A percentile compares a stretch with the other conserved stretches of the same genome.
phyloP scores from a whole-genome alignment of 2,329 filamentous ascomycete genomes.

The Monosporascus sp. region DNA sequence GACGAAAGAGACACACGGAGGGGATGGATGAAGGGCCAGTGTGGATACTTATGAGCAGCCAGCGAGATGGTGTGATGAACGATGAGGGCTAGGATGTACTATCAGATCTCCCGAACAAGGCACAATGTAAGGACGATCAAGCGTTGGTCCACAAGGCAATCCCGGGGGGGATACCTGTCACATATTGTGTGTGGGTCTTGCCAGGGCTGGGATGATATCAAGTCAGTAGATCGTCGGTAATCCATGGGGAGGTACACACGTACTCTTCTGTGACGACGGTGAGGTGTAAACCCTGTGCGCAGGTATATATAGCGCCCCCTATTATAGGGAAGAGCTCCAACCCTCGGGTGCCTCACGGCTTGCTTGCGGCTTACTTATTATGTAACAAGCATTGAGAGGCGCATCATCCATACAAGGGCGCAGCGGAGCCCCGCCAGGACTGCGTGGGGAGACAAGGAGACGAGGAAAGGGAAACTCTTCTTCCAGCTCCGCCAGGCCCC shows the following conservation, averaged over 20 bases:
- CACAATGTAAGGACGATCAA: slow-evolving; percentile 44
- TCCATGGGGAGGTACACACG: slow-evolving; percentile 21
- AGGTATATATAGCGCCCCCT: slow-evolving; percentile 37
- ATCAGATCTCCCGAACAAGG: slow-evolving; percentile 43
- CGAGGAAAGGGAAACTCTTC: neutral
- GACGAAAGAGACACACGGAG: slow-evolving; percentile 10
- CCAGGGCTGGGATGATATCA: slow-evolving; percentile 37
- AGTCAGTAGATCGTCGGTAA: slow-evolving; percentile 28
- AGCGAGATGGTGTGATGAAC: slow-evolving; percentile 33
- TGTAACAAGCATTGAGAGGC: slow-evolving; percentile 13
- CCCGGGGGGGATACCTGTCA: slow-evolving; percentile 47
- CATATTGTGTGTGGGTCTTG: slow-evolving; percentile 50
- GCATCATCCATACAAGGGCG: neutral
- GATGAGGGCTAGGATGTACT: slow-evolving; percentile 35
- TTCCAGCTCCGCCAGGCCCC: neutral
- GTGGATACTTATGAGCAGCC: slow-evolving; percentile 41
- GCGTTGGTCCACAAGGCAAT: slow-evolving; percentile 45
- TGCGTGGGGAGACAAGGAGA: neutral
- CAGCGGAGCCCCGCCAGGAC: neutral
- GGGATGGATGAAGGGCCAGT: slow-evolving; percentile 26
- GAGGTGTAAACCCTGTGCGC: neutral
- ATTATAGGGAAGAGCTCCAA: slow-evolving; percentile 31
- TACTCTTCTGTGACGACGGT: slow-evolving; percentile 16
- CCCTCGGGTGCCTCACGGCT: slow-evolving; percentile 14
- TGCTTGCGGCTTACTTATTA: slow-evolving; percentile 5